phyloP scores from a whole-genome alignment of 1,284 basidiomycete species.

The Tylopilus sp. region DNA sequence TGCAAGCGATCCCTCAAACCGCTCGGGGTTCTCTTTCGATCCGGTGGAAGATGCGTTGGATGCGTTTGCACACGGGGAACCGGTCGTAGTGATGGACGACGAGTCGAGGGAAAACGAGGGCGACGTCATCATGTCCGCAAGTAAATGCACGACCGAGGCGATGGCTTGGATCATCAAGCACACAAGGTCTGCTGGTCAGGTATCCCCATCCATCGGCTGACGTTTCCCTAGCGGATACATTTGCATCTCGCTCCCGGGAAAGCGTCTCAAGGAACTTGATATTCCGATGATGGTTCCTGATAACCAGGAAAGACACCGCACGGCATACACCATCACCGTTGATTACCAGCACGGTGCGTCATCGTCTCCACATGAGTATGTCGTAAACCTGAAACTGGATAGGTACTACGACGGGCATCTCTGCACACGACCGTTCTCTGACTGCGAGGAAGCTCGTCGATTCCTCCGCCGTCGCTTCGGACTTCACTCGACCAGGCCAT shows the following conservation, averaged over 20 bases:
- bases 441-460: slow-evolving; percentile 82
- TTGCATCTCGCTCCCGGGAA: slow-evolving; percentile 80
- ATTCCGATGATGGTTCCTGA: slow-evolving; percentile 93
- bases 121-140: slow-evolving; percentile 84
- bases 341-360: slow-evolving; percentile 82
- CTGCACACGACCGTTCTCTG: slow-evolving; percentile 89
- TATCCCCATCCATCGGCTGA: slow-evolving; percentile 4
- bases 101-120: slow-evolving; percentile 93
- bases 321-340: slow-evolving; percentile 96
- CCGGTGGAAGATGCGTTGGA: slow-evolving; percentile 75
- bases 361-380: not conserved
- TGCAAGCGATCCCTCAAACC: slow-evolving; percentile 6
- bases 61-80: slow-evolving; percentile 80
- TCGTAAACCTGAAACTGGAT: slow-evolving; percentile 2
- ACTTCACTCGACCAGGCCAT: slow-evolving; percentile 94
- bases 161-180: slow-evolving; percentile 99
- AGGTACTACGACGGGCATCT: slow-evolving; percentile 96
- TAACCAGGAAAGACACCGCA: slow-evolving; percentile 89
- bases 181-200: slow-evolving; percentile 65
- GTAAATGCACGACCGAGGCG: slow-evolving; percentile 83
- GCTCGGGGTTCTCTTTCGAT: slow-evolving; percentile 55
- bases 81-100: slow-evolving; percentile 95
- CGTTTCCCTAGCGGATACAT: slow-evolving; percentile 77
- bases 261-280: slow-evolving; percentile 75
- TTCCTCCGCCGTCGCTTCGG: slow-evolving; percentile 50